Conservation (phyloP, 306 rosid genomes). For the Alnus glutinosa region DNA sequence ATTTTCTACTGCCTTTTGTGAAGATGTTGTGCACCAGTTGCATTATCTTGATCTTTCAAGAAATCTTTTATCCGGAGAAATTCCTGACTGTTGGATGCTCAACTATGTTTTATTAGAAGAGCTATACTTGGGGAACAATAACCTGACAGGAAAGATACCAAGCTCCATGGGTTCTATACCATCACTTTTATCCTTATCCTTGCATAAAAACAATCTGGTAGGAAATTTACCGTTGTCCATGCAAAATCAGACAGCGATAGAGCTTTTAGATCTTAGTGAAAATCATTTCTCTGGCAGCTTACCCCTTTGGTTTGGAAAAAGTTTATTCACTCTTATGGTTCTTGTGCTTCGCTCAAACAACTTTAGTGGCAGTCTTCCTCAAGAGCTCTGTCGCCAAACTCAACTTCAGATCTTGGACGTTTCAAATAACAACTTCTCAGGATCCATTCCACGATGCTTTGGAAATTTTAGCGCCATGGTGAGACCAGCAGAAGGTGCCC, state of each 20-base stretch:
- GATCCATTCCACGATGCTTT: slow-evolving; percentile 14
- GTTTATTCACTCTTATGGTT: background rate
- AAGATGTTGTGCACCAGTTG: no score
- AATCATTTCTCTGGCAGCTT: background rate
- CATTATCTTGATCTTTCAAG: background rate
- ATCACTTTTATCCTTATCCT: background rate
- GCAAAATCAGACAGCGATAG: background rate
- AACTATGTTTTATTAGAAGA: background rate
- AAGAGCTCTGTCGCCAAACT: background rate
- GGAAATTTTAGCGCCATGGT: slow-evolving; percentile 4
- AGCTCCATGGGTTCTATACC: background rate
- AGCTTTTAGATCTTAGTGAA: background rate
- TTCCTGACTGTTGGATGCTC: background rate
- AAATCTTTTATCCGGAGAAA: background rate
- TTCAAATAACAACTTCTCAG: slow-evolving; percentile 31
- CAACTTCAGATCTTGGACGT: slow-evolving; percentile 29
- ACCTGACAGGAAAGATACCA: background rate
- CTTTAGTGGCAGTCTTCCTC: background rate
- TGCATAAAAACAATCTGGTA: background rate
- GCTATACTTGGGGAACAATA: background rate
- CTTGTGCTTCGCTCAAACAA: background rate
- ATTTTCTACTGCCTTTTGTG: background rate
- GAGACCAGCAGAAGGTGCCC: background rate
- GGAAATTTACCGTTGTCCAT: background rate
- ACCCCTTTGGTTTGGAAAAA: background rate